Conservation (phyloP, 1,284 basidiomycete species). For the Tilletia setariae region DNA sequence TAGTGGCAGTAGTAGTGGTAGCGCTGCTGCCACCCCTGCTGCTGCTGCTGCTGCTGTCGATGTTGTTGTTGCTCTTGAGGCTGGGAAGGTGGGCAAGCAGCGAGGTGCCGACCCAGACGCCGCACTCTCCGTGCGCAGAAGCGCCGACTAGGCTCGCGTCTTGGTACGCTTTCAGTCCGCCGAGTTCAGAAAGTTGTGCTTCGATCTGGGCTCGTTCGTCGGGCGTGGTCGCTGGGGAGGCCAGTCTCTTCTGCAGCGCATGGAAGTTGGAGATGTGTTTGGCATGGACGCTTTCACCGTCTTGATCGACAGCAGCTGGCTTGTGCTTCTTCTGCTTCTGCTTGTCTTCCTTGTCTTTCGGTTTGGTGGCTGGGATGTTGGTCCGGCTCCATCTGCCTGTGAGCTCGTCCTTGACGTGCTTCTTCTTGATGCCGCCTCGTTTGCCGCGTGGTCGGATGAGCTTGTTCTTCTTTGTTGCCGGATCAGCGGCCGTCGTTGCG, state of each 20-base stretch:
- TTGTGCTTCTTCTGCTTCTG: not conserved
- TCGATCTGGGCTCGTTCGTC: conserved; percentile 32
- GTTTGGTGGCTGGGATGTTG: conserved; percentile 18
- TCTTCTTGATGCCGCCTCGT: conserved; percentile 48
- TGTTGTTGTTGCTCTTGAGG: no score
- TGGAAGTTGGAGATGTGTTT: conserved; percentile 46
- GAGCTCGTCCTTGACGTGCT: conserved; percentile 16
- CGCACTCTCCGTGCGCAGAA: conserved; percentile 19
- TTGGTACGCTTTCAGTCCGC: conserved; percentile 48
- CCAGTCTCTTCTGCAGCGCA: conserved; percentile 46
- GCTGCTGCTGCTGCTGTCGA: no score
- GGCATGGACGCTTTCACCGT: conserved; percentile 32
- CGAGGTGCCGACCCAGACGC: conserved; percentile 21
- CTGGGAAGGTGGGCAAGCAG: not conserved
- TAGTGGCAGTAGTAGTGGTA: no score
- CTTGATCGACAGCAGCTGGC: not conserved
- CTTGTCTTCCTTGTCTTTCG: conserved; percentile 18
- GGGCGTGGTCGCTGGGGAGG: conserved; percentile 31
- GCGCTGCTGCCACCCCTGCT: no score
- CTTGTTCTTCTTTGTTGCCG: conserved; percentile 21
- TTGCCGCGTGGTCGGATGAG: conserved; percentile 47
- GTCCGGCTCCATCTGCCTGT: conserved; percentile 1
- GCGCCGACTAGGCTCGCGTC: conserved; percentile 35
- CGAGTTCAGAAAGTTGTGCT: conserved; percentile 33
- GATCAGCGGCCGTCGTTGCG: no score